Conservation (phyloP, 495 filamentous ascomycete genomes). For the Aspergillus ellipticus region DNA sequence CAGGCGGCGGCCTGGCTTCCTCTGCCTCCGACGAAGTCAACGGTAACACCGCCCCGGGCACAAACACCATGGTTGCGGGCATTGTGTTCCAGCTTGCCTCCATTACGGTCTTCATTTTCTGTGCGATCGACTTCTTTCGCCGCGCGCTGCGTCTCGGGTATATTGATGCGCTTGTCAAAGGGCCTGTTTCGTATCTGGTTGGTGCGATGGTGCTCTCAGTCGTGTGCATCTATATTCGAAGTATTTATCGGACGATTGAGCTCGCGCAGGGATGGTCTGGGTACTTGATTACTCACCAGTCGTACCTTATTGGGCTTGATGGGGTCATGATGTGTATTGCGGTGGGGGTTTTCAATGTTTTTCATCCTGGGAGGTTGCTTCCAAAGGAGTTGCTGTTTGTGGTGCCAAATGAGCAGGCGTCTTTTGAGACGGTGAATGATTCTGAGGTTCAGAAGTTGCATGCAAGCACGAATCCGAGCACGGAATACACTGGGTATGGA, state of each 20-base stretch:
- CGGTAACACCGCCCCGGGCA: conserved; percentile 48
- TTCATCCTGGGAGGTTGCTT: conserved; percentile 43
- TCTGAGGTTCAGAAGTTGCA: not conserved
- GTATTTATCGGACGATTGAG: conserved; percentile 57
- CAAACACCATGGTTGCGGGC: conserved; percentile 56
- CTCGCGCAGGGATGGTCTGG: conserved; percentile 55
- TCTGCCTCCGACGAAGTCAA: conserved; percentile 26
- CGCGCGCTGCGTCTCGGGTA: conserved; percentile 21
- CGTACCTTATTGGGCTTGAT: conserved; percentile 56
- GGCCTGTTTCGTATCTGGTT: conserved; percentile 18
- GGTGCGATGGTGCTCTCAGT: conserved; percentile 38
- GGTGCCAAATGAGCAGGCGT: not conserved
- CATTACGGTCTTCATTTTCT: conserved; percentile 46
- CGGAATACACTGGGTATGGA: not conserved
- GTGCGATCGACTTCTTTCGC: conserved; percentile 38
- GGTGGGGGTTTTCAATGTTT: conserved; percentile 45
- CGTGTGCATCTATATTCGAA: conserved; percentile 48
- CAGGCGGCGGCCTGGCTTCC: conserved; percentile 53
- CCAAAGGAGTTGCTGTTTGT: not conserved
- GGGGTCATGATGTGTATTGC: conserved; percentile 52
- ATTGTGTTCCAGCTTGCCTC: conserved; percentile 50
- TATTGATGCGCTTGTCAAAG: not conserved
- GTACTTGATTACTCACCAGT: conserved; percentile 54
- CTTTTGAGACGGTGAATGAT: not conserved
- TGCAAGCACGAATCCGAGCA: too few species aligned